Percentiles rank a stretch among this genome's conserved stretches.
Conservation (phyloP, 139 green algal genomes). For the Picochlorum sp. region DNA sequence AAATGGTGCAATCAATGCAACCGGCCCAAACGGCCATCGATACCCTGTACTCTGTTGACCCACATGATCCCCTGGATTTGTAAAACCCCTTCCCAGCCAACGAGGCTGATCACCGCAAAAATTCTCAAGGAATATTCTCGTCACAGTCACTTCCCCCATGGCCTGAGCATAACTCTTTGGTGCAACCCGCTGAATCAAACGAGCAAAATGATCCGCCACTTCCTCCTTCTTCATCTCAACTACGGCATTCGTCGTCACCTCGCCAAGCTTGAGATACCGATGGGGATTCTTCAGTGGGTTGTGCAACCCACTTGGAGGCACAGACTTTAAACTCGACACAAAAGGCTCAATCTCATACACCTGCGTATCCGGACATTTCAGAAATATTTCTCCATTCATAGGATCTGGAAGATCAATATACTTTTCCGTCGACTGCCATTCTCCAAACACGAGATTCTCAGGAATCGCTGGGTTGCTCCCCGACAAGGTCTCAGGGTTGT, state of each 20-base stretch:
- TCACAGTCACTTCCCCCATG: slow-evolving; percentile 75
- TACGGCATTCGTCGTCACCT: slow-evolving; percentile 63
- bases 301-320: slow-evolving; percentile 82
- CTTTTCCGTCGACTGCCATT: slow-evolving; percentile 43
- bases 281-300: slow-evolving; percentile 90
- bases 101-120: slow-evolving; percentile 84
- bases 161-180: slow-evolving; percentile 83
- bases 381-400: slow-evolving; percentile 68
- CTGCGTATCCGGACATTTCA: slow-evolving; percentile 60
- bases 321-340: slow-evolving; percentile 54
- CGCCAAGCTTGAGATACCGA: slow-evolving; percentile 82
- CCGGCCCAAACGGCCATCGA: slow-evolving; percentile 85
- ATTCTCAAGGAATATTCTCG: slow-evolving; percentile 90
- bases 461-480: not conserved
- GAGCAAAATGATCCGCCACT: slow-evolving; percentile 75
- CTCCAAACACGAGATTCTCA: slow-evolving; percentile 49
- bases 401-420: slow-evolving; percentile 62
- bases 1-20: slow-evolving; percentile 93
- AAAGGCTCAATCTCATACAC: slow-evolving; percentile 57
- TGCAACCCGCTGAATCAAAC: slow-evolving; percentile 80
- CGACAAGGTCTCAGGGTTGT: not conserved
- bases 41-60: slow-evolving; percentile 76
- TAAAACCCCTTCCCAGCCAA: slow-evolving; percentile 81
- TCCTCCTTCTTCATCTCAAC: slow-evolving; percentile 65
- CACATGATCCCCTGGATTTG: slow-evolving; percentile 75